A percentile compares a stretch with the other conserved stretches of the same genome.
These are phyloP conservation scores for Phlegmacium glaucopus DNA, from an alignment of 768 basidiomycete species.

Conservation along the genomic window DNA sequence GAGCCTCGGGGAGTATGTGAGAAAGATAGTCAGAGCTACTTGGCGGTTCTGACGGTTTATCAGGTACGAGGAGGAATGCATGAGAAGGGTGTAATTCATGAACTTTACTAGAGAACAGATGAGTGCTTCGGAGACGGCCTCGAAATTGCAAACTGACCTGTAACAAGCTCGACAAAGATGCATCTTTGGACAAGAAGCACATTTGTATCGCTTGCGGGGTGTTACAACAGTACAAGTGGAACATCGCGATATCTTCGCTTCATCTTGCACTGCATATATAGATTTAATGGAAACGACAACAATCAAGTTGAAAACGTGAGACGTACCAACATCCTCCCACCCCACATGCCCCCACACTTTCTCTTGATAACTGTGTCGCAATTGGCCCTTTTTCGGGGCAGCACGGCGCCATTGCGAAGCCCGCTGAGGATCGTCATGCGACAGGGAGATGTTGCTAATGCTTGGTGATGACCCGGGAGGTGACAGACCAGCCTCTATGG, in stretches of 20 bases:
- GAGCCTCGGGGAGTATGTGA: conserved; percentile 32
- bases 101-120: conserved; percentile 56
- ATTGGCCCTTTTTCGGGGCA: conserved; percentile 72
- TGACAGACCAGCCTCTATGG: conserved; percentile 52
- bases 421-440: conserved; percentile 50
- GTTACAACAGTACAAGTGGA: conserved; percentile 76
- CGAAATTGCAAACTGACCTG: conserved; percentile 42
- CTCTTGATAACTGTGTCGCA: conserved; percentile 84
- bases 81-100: conserved; percentile 91
- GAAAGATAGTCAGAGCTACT: conserved; percentile 38
- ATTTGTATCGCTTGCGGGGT: conserved; percentile 73
- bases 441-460: conserved; percentile 39
- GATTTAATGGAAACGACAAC: background rate
- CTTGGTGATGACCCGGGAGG: conserved; percentile 45
- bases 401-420: conserved; percentile 62
- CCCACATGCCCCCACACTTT: conserved; percentile 80
- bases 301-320: background rate
- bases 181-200: conserved; percentile 75
- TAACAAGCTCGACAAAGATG: conserved; percentile 83
- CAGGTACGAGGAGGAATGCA: conserved; percentile 80
- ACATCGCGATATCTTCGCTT: conserved; percentile 60
- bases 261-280: conserved; percentile 55
- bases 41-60: conserved; percentile 40
- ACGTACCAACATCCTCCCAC: conserved; percentile 88
- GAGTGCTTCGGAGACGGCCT: background rate